Evolutionary conservation across 768 basidiomycete species (phyloP).

Genomic region (Boletus subcaerulescens): DNA sequence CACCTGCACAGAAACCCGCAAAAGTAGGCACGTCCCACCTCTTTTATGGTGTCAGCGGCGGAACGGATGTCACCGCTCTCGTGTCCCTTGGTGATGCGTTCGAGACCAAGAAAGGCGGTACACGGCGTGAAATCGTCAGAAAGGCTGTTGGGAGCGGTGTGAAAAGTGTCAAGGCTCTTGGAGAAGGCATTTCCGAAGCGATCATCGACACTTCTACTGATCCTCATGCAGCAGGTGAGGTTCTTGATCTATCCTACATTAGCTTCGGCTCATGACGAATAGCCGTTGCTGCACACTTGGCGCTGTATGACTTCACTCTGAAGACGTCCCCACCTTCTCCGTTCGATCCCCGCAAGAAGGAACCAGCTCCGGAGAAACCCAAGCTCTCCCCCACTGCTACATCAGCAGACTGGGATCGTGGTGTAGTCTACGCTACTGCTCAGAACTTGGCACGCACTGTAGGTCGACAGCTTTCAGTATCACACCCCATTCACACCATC

Average conservation of each 20-base stretch:
- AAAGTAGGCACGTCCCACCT: conserved; percentile 62
- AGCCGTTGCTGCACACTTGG: conserved; percentile 80
- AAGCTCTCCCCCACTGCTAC: conserved; percentile 43
- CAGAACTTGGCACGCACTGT: conserved; percentile 83
- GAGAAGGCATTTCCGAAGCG: conserved; percentile 61
- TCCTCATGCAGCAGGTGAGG: conserved; percentile 72
- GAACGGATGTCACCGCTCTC: conserved; percentile 45
- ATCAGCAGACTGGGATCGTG: conserved; percentile 66
- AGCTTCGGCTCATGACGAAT: neutral
- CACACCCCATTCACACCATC: neutral
- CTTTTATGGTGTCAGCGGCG: conserved; percentile 54
- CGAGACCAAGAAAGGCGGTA: conserved; percentile 39
- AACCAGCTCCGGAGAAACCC: conserved; percentile 49
- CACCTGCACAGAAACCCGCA: conserved; percentile 46
- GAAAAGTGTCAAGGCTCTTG: conserved; percentile 59
- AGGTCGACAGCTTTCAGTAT: conserved; percentile 13
- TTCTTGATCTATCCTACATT: neutral
- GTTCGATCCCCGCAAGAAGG: conserved; percentile 59
- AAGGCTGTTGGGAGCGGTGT: conserved; percentile 71
- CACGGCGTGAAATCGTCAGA: conserved; percentile 64
- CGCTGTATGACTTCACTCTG: conserved; percentile 71
- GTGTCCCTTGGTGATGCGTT: conserved; percentile 60
- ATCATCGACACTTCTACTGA: conserved; percentile 61
- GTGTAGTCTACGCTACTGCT: conserved; percentile 67
- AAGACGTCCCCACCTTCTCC: conserved; percentile 68